Evolutionary conservation across 1,284 basidiomycete species (phyloP).

Genomic region (Pseudozyma sp.): DNA sequence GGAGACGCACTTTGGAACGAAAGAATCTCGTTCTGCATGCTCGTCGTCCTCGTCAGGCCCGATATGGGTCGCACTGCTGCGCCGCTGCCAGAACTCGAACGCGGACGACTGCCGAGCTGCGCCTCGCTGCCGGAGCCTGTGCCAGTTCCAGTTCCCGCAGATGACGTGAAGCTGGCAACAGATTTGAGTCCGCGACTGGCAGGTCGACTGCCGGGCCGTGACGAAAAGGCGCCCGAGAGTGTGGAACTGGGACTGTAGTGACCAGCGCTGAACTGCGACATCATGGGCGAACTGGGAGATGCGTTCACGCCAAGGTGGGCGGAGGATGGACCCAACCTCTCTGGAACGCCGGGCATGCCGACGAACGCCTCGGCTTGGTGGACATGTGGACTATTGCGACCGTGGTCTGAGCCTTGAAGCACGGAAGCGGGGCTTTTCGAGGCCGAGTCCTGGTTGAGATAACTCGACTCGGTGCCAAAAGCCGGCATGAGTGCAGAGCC

Average conservation of each 20-base stretch:
- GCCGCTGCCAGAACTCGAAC: slow-evolving; percentile 38
- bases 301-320: slow-evolving; percentile 33
- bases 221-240: slow-evolving; percentile 50
- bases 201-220: slow-evolving; percentile 48
- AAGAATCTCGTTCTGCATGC: slow-evolving; percentile 45
- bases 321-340: slow-evolving; percentile 19
- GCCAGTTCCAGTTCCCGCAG: slow-evolving; percentile 35
- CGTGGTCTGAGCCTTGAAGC: slow-evolving; percentile 1
- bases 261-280: slow-evolving; percentile 27
- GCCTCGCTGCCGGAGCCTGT: slow-evolving; percentile 24
- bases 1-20: slow-evolving; percentile 18
- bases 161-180: slow-evolving; percentile 54
- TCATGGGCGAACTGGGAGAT: slow-evolving; percentile 38
- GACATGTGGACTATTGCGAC: slow-evolving; percentile 11
- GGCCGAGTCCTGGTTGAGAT: slow-evolving; percentile 1
- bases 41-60: slow-evolving; percentile 39
- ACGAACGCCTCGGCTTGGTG: slow-evolving; percentile 16
- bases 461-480: slow-evolving; percentile 37
- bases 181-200: slow-evolving; percentile 52
- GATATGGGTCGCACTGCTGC: slow-evolving; percentile 25
- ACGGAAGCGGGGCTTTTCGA: slow-evolving; percentile 5
- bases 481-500: slow-evolving; percentile 39
- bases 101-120: slow-evolving; percentile 16
- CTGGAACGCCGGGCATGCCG: slow-evolving; percentile 26
- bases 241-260: slow-evolving; percentile 51